These are phyloP conservation scores for Solanum piurae DNA, from an alignment of 257 asterid species.

Conservation along the genomic window DNA sequence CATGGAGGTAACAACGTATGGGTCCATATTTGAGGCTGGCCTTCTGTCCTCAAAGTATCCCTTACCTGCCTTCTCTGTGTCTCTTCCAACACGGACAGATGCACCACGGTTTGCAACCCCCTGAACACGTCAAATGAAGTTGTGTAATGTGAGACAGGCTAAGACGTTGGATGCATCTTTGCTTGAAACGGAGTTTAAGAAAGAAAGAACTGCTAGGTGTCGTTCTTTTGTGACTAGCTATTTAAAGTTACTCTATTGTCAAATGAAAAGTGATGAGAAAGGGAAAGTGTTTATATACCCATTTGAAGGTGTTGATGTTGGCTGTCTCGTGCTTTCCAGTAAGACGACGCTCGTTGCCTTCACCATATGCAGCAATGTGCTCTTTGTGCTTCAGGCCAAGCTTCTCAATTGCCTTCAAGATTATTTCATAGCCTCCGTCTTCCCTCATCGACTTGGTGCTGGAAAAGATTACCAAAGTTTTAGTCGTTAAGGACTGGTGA, in stretches of 20 bases:
- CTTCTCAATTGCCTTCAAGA: slow-evolving; percentile 83
- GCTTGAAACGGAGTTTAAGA: slow-evolving; percentile 11
- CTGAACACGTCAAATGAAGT: slow-evolving; percentile 12
- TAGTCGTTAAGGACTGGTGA: neutral
- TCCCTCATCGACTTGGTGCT: slow-evolving; percentile 85
- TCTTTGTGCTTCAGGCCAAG: slow-evolving; percentile 70
- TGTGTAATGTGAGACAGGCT: neutral
- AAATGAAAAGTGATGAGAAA: neutral
- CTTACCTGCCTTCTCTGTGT: slow-evolving; percentile 84
- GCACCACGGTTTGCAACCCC: slow-evolving; percentile 99
- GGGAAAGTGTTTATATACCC: slow-evolving; percentile 32
- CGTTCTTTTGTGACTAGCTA: neutral
- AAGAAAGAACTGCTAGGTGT: neutral
- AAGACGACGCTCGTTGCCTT: slow-evolving; percentile 90
- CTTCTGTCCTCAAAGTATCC: slow-evolving; percentile 95
- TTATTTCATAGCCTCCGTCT: slow-evolving; percentile 68
- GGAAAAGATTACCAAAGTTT: neutral
- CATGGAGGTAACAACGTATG: slow-evolving; percentile 77
- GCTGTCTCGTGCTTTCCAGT: slow-evolving; percentile 94
- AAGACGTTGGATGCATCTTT: neutral
- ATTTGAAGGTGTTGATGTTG: slow-evolving; percentile 52
- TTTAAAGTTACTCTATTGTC: neutral
- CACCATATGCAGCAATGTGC: slow-evolving; percentile 91
- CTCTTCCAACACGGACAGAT: slow-evolving; percentile 85
- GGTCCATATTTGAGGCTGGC: slow-evolving; percentile 98